These are phyloP conservation scores for Ganoderma lucidum DNA, from an alignment of 1,284 basidiomycete species.

Conservation along the genomic window DNA sequence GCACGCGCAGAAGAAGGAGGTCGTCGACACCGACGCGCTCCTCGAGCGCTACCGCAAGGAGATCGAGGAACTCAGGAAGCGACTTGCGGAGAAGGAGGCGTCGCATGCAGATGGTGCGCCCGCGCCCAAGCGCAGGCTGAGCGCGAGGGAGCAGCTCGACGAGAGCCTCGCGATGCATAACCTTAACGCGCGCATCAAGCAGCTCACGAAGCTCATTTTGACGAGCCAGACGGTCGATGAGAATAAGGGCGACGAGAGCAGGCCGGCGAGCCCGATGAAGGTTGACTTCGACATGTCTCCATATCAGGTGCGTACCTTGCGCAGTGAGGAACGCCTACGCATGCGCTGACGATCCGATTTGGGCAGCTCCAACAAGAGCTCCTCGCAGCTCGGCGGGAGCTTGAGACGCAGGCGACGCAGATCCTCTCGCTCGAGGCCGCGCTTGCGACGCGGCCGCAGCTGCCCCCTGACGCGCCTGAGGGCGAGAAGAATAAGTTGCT, in stretches of 20 bases:
- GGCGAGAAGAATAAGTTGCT: conserved; percentile 77
- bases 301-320: conserved; percentile 65
- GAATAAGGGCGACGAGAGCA: conserved; percentile 68
- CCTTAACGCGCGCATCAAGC: conserved; percentile 81
- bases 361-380: conserved; percentile 87
- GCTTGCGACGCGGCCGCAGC: conserved; percentile 66
- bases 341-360: background rate
- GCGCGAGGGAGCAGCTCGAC: conserved; percentile 80
- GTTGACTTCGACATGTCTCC: conserved; percentile 87
- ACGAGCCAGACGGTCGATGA: conserved; percentile 85
- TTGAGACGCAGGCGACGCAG: conserved; percentile 81
- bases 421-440: conserved; percentile 83
- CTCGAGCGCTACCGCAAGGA: conserved; percentile 92
- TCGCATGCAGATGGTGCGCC: conserved; percentile 45
- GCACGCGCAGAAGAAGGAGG: conserved; percentile 91
- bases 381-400: conserved; percentile 73
- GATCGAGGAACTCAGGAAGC: conserved; percentile 83
- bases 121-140: conserved; percentile 63
- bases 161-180: conserved; percentile 84
- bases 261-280: conserved; percentile 83
- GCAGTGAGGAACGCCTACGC: background rate
- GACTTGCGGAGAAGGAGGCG: conserved; percentile 71
- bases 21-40: conserved; percentile 91
- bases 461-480: conserved; percentile 65
- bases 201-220: conserved; percentile 87